phyloP scores from a whole-genome alignment of 768 basidiomycete genomes.

The Lentinula lateritia region DNA sequence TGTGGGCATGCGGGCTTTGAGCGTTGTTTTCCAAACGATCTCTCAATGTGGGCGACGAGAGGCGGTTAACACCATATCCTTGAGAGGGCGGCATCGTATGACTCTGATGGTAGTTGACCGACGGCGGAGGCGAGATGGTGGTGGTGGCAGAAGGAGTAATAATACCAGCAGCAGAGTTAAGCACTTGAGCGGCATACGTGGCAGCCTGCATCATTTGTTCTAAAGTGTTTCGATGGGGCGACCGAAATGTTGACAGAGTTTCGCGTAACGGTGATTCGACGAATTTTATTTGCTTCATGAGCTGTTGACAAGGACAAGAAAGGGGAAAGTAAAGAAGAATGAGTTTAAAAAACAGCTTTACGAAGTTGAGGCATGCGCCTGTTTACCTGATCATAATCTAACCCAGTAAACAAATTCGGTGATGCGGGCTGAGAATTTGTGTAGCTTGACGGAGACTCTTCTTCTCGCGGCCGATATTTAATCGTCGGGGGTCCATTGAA shows the following conservation, averaged over 20 bases:
- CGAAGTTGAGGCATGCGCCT: neutral
- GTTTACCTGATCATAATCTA: conserved; percentile 5
- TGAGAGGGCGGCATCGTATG: neutral
- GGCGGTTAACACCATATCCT: neutral
- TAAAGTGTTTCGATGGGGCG: conserved; percentile 14
- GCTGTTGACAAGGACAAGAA: neutral
- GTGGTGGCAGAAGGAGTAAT: neutral
- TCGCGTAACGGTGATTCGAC: conserved; percentile 1
- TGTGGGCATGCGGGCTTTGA: neutral
- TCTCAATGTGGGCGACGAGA: neutral
- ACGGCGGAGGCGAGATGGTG: neutral
- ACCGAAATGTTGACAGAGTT: neutral
- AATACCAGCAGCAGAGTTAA: conserved; percentile 31
- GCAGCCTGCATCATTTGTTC: conserved; percentile 40
- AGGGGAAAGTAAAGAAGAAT: neutral
- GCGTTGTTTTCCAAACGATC: neutral
- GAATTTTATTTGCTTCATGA: conserved; percentile 4
- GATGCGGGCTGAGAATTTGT: conserved; percentile 3
- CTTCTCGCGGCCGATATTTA: neutral
- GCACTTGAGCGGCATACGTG: conserved; percentile 34
- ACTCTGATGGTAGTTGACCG: neutral
- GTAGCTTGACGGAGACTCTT: neutral
- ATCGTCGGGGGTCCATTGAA: neutral
- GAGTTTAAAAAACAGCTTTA: neutral
- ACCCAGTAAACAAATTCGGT: neutral